phyloP scores from a whole-genome alignment of 768 basidiomycete species.

The Scleroderma citrinum region DNA sequence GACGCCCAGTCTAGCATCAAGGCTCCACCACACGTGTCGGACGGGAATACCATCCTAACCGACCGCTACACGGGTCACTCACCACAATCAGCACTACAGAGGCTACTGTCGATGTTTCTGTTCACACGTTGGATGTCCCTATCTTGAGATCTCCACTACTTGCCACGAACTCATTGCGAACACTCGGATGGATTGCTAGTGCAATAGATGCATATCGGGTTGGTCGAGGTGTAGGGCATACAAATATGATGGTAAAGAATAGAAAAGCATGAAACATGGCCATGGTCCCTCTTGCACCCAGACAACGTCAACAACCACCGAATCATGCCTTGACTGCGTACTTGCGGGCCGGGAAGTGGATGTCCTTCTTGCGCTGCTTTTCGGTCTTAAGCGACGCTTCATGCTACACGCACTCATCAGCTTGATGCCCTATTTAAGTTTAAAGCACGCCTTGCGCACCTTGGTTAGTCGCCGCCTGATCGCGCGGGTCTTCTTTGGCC shows the following conservation, averaged over 20 bases:
- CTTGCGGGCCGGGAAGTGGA: slow-evolving; percentile 90
- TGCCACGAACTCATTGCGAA: too few species aligned
- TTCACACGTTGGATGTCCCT: too few species aligned
- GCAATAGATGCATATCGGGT: slow-evolving; percentile 27
- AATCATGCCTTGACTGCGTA: slow-evolving; percentile 91
- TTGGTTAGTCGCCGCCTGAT: slow-evolving; percentile 93
- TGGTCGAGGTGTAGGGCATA: slow-evolving; percentile 35
- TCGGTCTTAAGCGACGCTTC: slow-evolving; percentile 83
- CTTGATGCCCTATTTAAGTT: neutral
- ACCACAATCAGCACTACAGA: neutral
- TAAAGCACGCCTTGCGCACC: slow-evolving; percentile 38
- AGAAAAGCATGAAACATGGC: slow-evolving; percentile 11
- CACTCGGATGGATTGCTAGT: too few species aligned
- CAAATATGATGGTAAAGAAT: slow-evolving; percentile 27
- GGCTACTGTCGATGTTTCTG: too few species aligned
- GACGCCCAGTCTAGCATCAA: slow-evolving; percentile 9
- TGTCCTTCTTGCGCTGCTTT: slow-evolving; percentile 91
- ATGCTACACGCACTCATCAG: slow-evolving; percentile 43
- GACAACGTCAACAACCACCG: slow-evolving; percentile 18
- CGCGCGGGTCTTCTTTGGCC: slow-evolving; percentile 96
- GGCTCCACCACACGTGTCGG: slow-evolving; percentile 23
- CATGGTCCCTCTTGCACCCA: slow-evolving; percentile 11
- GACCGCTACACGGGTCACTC: neutral
- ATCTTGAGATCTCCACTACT: too few species aligned
- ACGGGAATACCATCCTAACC: neutral